Conservation (phyloP, 345 rosid species). For the Toxicodendron radicans region DNA sequence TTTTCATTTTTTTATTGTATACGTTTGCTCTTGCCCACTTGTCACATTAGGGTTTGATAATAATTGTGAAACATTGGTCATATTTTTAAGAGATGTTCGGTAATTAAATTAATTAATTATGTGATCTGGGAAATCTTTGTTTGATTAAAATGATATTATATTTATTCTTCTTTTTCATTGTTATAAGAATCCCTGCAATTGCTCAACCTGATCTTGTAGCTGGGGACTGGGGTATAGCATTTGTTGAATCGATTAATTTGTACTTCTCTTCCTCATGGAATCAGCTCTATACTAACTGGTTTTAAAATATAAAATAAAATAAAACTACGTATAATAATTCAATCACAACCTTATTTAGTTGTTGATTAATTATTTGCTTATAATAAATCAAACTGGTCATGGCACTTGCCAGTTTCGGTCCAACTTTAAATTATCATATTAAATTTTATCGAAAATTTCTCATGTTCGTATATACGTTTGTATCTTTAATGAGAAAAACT, state of each 20-base stretch:
- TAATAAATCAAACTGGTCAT: too few relatives aligned
- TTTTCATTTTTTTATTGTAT: not conserved
- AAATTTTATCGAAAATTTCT: too few relatives aligned
- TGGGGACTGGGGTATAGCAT: not conserved
- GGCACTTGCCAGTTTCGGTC: too few relatives aligned
- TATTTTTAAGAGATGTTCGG: not conserved
- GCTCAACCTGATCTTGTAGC: not conserved
- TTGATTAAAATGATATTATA: not conserved
- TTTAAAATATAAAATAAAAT: not conserved
- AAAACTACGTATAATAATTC: not conserved
- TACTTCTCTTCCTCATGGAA: not conserved
- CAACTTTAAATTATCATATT: too few relatives aligned
- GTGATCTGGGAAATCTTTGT: slow-evolving; percentile 13
- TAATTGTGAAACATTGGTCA: not conserved
- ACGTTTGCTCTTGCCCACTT: slow-evolving; percentile 23
- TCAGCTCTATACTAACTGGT: not conserved
- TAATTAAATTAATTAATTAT: not conserved
- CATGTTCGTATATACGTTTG: too few relatives aligned
- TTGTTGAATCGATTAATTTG: not conserved
- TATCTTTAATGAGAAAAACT: too few relatives aligned
- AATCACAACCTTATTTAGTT: too few relatives aligned
- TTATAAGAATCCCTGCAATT: not conserved
- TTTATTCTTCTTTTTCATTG: not conserved
- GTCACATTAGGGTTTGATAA: slow-evolving; percentile 24
- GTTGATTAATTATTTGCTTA: too few relatives aligned